Evolutionary conservation across 2,329 filamentous ascomycete species (phyloP).

Genomic region (Hymenoscyphus linearis): DNA sequence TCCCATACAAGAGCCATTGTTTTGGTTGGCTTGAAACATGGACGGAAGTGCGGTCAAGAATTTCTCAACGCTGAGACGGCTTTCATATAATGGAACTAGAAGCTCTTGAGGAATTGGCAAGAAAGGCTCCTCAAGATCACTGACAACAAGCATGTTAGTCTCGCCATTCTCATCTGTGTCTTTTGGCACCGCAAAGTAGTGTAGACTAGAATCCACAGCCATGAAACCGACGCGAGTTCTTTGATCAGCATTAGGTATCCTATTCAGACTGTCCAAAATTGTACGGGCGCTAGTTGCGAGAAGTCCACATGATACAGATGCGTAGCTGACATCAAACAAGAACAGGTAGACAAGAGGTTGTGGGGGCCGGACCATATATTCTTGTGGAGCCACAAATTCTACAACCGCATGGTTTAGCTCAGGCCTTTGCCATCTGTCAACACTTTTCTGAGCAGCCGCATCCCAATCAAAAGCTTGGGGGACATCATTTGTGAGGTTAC

Average conservation of each 20-base stretch:
- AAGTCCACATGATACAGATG: slow-evolving; percentile 82
- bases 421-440: slow-evolving; percentile 85
- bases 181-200: slow-evolving; percentile 93
- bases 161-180: slow-evolving; percentile 81
- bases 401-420: slow-evolving; percentile 96
- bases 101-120: slow-evolving; percentile 89
- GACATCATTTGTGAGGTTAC: slow-evolving; percentile 96
- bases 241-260: slow-evolving; percentile 96
- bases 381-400: slow-evolving; percentile 95
- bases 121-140: slow-evolving; percentile 94
- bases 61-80: slow-evolving; percentile 81
- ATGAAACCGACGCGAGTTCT: slow-evolving; percentile 91
- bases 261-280: slow-evolving; percentile 88
- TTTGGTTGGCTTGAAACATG: slow-evolving; percentile 96
- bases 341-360: slow-evolving; percentile 95
- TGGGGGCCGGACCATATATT: slow-evolving; percentile 98
- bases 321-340: slow-evolving; percentile 89
- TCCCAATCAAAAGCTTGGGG: slow-evolving; percentile 99
- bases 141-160: slow-evolving; percentile 87
- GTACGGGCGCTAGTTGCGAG: slow-evolving; percentile 88
- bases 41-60: slow-evolving; percentile 87
- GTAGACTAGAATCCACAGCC: slow-evolving; percentile 87
- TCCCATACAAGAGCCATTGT: slow-evolving; percentile 86
- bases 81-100: slow-evolving; percentile 82
- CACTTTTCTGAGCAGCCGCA: slow-evolving; percentile 79